Base-by-base conservation (phyloP, 768 basidiomycete genomes). In the Cystofilobasidium capitatum region DNA sequence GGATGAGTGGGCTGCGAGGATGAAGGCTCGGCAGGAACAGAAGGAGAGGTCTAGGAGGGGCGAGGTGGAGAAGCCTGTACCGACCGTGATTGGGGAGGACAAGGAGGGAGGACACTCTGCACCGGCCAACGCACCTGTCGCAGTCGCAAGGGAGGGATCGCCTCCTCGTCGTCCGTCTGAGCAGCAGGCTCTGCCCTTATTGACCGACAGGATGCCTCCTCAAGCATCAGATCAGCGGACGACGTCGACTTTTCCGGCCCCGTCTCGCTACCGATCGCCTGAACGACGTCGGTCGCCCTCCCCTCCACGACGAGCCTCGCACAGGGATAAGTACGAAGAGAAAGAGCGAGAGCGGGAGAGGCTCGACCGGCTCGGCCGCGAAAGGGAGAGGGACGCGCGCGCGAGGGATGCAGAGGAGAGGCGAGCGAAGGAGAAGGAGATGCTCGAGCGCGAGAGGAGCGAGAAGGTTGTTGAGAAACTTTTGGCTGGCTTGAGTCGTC, bases 1-100 rank as follows among this genome's bases (percentile, higher is more conserved):
- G n/a, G 58, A 60, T 45, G 65, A 66, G 55, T 66, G 65, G 65
- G 44, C 42, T 1, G 65, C 58, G n/a, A 44, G 55, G 16, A 58
- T 66, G 13, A 59, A 45, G 47, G 45, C 55, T 20, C 16, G 58
- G 1, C 42, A 60, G 47, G 65, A 59, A 20, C 17, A 58, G 35
- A 66, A 66, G 65, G 35, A 60, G 44, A 37, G 44, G 24, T 22
- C 47, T 33, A 16, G 35, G 37, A 57, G 42, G 42, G 29, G 42
- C 10, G 61, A 36, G 49, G 26, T 17, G 3, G 9, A 49, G 61
- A 24, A 16, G 13, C 10, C 8, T 8, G 45, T 8, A 7, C 13
- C 45, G 10, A 24, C 22, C 9, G 22, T 44, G 42, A 44, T 22
- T 22, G 42, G 22, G 42, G 42, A 10, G 42, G 42, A 10, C 17